Conservation (phyloP, 768 basidiomycete species). For the Artomyces pyxidatus region DNA sequence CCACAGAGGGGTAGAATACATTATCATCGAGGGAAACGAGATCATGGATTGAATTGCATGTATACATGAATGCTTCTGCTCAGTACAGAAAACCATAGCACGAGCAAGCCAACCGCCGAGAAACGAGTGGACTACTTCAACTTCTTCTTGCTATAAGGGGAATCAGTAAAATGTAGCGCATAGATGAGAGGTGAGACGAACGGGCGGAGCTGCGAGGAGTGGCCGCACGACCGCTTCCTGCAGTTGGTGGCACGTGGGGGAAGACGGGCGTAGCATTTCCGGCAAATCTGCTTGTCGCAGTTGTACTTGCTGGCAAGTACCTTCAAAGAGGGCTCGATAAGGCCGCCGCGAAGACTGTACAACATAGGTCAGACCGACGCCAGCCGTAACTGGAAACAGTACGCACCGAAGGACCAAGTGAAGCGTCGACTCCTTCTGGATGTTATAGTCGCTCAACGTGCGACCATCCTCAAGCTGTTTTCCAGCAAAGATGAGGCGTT, state of each 20-base stretch:
- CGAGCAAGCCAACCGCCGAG: conserved; percentile 1
- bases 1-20: no score
- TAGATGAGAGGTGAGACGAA: conserved; percentile 42
- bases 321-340: conserved; percentile 99
- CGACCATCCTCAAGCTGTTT: conserved; percentile 99
- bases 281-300: conserved; percentile 99
- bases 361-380: conserved; percentile 4
- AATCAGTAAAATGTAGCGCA: no score
- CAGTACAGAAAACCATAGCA: background rate
- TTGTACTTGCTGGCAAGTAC: conserved; percentile 97
- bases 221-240: conserved; percentile 89
- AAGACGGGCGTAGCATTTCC: conserved; percentile 99
- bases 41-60: conserved; percentile 2
- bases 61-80: conserved; percentile 4
- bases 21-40: background rate
- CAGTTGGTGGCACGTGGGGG: conserved; percentile 99
- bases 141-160: conserved; percentile 79
- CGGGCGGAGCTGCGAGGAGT: conserved; percentile 88
- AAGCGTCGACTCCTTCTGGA: conserved; percentile 96
- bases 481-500: conserved; percentile 93
- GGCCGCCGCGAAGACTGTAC: conserved; percentile 88
- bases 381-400: background rate
- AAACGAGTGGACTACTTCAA: conserved; percentile 59
- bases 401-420: conserved; percentile 91
- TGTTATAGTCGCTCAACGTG: conserved; percentile 94